Base-by-base conservation (phyloP, 2,329 filamentous ascomycete genomes). In the Cytospora piceae region DNA sequence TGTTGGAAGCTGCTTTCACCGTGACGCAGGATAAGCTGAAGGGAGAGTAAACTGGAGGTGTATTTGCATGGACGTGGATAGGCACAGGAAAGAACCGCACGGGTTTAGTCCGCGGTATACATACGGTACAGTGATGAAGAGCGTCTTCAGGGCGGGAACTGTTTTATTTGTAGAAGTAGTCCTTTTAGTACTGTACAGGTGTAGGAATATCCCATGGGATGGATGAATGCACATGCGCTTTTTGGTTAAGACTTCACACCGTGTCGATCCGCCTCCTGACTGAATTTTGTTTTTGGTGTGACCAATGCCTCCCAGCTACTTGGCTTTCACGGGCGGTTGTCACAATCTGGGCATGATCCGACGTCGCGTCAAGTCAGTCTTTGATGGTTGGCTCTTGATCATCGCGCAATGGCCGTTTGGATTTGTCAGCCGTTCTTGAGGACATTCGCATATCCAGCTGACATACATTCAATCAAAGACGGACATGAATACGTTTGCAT, bases 21-120 rank as follows among this genome's bases (percentile, higher is more conserved):
- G 86, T 90, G 51, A 87, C 81, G 72, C 87, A 90, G 78, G 87
- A 89, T 72, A 90, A 90, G 81, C 82, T 90, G 63, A 90, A 89
- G 82, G 87, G 87, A 73, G 85, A 87, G 79, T 87, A 84, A 74
- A 42, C 20, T 31, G 17, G 46, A 5, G 53, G 7, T 34, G 4
- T 17, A 20, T 15, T 22, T 9, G 60, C 29, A 58, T 42, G 12
- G 42, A 49, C 15, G 17, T 27, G 31, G 20, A n/a, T 15, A 11
- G 46, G 29, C 15, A 57, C 22, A 52, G 22, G 11, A 54, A 2
- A 24, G n/a, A 34, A 24, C 34, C 22, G n/a, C 11, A 24, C 15
- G 12, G 55, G 49, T 39, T 51, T 29, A 56, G 49, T 42, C 31
- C 22, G 29, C 17, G 54, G 59, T 57, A 42, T 51, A 52, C 53